Percentiles rank a stretch among this genome's conserved stretches.
phyloP scores from a whole-genome alignment of 1,284 basidiomycete genomes.

The Leucoagaricus sp. region DNA sequence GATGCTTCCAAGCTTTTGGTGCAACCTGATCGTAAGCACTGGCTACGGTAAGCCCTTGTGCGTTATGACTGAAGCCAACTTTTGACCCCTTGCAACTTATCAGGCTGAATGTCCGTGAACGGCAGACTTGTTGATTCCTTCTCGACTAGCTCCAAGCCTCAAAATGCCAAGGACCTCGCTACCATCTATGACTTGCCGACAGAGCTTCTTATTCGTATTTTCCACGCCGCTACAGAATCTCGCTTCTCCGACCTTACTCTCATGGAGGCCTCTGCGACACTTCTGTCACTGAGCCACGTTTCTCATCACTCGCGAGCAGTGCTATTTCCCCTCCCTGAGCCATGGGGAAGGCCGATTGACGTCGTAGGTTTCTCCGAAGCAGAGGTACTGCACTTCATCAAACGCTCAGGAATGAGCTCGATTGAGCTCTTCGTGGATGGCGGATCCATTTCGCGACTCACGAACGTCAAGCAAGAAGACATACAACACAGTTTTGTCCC shows the following conservation, averaged over 20 bases:
- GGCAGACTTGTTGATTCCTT: too few species aligned
- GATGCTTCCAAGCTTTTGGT: too few species aligned
- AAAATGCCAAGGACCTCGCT: neutral
- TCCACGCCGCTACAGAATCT: constrained; percentile 1
- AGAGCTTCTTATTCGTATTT: constrained; percentile 4
- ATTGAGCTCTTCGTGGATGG: constrained; percentile 4
- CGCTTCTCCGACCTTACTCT: constrained; percentile 1
- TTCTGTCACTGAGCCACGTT: neutral
- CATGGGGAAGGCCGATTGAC: constrained; percentile 11
- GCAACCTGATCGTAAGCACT: too few species aligned
- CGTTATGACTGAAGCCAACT: too few species aligned
- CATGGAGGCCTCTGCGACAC: neutral
- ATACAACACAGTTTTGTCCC: neutral
- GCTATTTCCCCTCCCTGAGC: constrained; percentile 1
- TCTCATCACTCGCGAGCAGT: constrained; percentile 6
- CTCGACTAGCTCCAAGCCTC: too few species aligned
- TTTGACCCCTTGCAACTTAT: too few species aligned
- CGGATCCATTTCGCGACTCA: neutral
- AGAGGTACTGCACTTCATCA: neutral
- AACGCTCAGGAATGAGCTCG: neutral
- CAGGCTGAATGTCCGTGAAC: too few species aligned
- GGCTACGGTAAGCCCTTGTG: too few species aligned
- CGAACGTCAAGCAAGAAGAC: neutral
- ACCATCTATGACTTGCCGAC: constrained; percentile 2
- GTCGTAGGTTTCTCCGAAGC: neutral